phyloP scores from a whole-genome alignment of 345 rosid genomes.

The Hypericum androsaemum region DNA sequence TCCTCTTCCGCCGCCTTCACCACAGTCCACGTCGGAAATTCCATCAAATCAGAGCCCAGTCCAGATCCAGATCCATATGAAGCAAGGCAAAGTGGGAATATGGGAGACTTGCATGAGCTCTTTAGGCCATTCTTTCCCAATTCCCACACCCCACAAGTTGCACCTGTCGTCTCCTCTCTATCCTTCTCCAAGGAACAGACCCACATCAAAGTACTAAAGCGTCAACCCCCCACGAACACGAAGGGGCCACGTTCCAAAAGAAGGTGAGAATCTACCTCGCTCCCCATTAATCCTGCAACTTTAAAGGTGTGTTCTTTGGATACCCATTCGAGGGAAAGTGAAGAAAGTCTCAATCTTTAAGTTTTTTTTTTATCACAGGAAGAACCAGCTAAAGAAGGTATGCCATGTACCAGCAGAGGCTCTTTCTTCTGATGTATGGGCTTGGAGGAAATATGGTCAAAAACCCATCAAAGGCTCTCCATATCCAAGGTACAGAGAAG shows the following conservation, averaged over 20 bases:
- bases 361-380: constrained; percentile 32
- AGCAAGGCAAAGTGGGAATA: constrained; percentile 19
- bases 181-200: constrained; percentile 26
- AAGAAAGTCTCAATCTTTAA: background rate
- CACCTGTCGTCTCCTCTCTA: constrained; percentile 24
- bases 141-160: constrained; percentile 22
- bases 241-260: constrained; percentile 64
- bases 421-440: constrained; percentile 89
- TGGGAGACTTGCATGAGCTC: constrained; percentile 65
- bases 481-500: constrained; percentile 57
- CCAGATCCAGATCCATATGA: constrained; percentile 22
- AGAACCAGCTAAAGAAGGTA: constrained; percentile 75
- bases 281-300: too few relatives aligned
- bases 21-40: too few relatives aligned
- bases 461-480: constrained; percentile 99
- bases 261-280: constrained; percentile 34
- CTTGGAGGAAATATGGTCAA: constrained; percentile 98
- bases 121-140: constrained; percentile 56
- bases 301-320: too few relatives aligned
- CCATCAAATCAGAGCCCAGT: too few relatives aligned
- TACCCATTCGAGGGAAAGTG: too few relatives aligned
- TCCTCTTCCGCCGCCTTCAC: too few relatives aligned
- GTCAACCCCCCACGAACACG: constrained; percentile 25
- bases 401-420: constrained; percentile 88
- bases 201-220: constrained; percentile 10